Evolutionary conservation across 2,329 filamentous ascomycete genomes (phyloP).

Genomic region (Penicillium sp.): DNA sequence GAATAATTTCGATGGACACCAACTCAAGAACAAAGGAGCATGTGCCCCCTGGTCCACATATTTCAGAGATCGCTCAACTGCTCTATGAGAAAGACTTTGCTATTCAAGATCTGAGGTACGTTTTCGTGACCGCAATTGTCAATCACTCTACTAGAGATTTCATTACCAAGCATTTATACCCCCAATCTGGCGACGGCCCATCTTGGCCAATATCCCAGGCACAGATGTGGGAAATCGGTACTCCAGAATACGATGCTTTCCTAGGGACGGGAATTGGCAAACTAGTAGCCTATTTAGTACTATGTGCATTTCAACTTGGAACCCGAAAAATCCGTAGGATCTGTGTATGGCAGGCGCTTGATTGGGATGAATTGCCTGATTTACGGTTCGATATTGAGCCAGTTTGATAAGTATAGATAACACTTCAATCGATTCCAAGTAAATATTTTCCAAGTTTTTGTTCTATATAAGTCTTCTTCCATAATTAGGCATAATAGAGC

Average conservation of each 20-base stretch:
- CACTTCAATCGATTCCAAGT: too few relatives aligned
- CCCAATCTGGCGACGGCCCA: background rate
- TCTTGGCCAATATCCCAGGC: background rate
- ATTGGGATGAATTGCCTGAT: background rate
- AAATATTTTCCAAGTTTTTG: too few relatives aligned
- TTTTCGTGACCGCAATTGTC: background rate
- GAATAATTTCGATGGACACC: background rate
- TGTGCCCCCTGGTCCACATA: background rate
- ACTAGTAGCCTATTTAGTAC: background rate
- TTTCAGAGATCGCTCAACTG: background rate
- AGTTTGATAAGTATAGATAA: background rate
- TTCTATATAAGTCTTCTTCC: too few relatives aligned
- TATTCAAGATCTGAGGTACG: background rate
- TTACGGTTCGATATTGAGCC: background rate
- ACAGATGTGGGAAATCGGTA: background rate
- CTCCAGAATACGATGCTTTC: background rate
- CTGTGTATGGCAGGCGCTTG: background rate
- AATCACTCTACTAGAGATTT: background rate
- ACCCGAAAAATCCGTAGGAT: background rate
- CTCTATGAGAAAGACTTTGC: background rate
- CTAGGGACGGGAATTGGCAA: background rate
- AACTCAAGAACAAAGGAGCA: background rate
- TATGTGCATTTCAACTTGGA: background rate
- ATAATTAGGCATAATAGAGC: too few relatives aligned
- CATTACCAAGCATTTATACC: background rate